Conservation (phyloP, 108 stramenopile species). For the Mediolabrus comicus region DNA sequence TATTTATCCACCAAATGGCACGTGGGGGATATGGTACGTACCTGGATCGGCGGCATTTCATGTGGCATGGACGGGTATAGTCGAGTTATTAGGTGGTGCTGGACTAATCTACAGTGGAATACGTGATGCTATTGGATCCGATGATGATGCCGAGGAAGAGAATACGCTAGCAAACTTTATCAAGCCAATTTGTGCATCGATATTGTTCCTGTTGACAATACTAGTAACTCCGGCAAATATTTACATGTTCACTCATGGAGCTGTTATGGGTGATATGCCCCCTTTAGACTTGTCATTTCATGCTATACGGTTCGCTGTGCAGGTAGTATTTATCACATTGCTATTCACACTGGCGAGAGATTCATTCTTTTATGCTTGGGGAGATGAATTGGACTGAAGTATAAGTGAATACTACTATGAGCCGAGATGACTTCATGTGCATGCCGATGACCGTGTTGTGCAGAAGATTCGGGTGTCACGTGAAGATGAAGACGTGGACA, state of each 20-base stretch:
- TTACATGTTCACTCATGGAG: slow-evolving; percentile 85
- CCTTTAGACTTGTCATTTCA: slow-evolving; percentile 31
- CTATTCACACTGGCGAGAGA: slow-evolving; percentile 31
- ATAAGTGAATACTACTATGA: too few relatives aligned
- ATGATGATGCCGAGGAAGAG: slow-evolving; percentile 15
- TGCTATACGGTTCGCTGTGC: slow-evolving; percentile 20
- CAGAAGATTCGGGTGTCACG: too few relatives aligned
- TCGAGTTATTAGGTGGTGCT: slow-evolving; percentile 65
- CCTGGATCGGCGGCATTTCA: slow-evolving; percentile 77
- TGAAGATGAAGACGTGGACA: too few relatives aligned
- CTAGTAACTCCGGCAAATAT: slow-evolving; percentile 83
- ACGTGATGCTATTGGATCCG: slow-evolving; percentile 14
- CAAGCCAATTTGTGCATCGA: slow-evolving; percentile 51
- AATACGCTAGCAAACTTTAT: slow-evolving; percentile 5
- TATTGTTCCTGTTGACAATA: slow-evolving; percentile 55
- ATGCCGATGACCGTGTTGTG: too few relatives aligned
- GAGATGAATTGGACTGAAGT: slow-evolving; percentile 30
- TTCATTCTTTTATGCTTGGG: slow-evolving; percentile 38
- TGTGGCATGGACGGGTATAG: slow-evolving; percentile 70
- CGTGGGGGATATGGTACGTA: slow-evolving; percentile 84
- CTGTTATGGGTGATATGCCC: slow-evolving; percentile 43
- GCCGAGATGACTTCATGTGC: too few relatives aligned
- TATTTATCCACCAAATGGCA: slow-evolving; percentile 74
- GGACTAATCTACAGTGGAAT: slow-evolving; percentile 45
- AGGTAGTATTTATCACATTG: slow-evolving; percentile 20